A percentile compares a stretch with the other conserved stretches of the same genome.
phyloP scores from a whole-genome alignment of 2,329 filamentous ascomycete genomes.

The Epichloe festucae region DNA sequence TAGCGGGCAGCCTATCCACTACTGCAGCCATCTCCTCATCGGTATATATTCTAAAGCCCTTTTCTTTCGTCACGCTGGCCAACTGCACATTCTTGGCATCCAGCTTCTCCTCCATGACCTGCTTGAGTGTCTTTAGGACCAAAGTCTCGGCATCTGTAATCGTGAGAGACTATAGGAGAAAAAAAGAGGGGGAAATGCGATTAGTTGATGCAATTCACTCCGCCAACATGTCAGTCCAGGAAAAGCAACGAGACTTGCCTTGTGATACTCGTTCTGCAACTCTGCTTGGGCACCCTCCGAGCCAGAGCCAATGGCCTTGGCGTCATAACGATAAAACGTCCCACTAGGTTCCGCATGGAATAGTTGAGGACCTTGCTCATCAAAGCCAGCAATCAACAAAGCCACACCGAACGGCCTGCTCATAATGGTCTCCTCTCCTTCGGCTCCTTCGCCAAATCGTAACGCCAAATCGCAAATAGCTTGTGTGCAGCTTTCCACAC shows the following conservation, averaged over 20 bases:
- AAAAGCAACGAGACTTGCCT: slow-evolving; percentile 32
- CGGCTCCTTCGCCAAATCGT: slow-evolving; percentile 91
- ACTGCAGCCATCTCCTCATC: slow-evolving; percentile 95
- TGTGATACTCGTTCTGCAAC: slow-evolving; percentile 97
- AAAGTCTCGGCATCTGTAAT: slow-evolving; percentile 87
- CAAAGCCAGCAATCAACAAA: slow-evolving; percentile 88
- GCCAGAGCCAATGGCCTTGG: slow-evolving; percentile 95
- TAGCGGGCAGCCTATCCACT: slow-evolving; percentile 67
- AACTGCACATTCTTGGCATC: slow-evolving; percentile 98
- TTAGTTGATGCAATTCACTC: not conserved
- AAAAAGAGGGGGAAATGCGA: not conserved
- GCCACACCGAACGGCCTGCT: slow-evolving; percentile 93
- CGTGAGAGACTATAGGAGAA: slow-evolving; percentile 57
- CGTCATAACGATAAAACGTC: slow-evolving; percentile 98
- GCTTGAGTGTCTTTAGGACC: slow-evolving; percentile 94
- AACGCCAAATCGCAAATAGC: slow-evolving; percentile 95
- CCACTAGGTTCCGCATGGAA: slow-evolving; percentile 97
- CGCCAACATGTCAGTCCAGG: not conserved
- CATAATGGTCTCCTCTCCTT: slow-evolving; percentile 98
- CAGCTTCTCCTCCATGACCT: slow-evolving; percentile 99
- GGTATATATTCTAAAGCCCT: slow-evolving; percentile 95
- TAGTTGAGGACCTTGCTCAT: slow-evolving; percentile 92
- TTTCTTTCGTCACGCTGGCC: slow-evolving; percentile 94
- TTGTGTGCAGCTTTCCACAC: slow-evolving; percentile 96
- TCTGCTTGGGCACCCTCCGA: slow-evolving; percentile 96